Conservation (phyloP, 345 rosid species). For the Isatis tinctoria region DNA sequence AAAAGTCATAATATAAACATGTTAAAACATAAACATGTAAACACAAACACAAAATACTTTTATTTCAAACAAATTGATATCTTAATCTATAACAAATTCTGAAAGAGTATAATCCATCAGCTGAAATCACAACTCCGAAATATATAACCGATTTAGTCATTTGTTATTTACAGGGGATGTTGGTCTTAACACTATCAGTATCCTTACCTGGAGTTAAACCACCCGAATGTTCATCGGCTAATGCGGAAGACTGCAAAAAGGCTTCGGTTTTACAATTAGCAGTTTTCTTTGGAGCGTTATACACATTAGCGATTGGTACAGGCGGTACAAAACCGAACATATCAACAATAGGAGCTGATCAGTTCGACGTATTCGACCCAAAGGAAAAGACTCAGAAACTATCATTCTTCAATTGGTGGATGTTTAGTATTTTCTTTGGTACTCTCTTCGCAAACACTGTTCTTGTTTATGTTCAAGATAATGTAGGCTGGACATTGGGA, state of each 20-base stretch:
- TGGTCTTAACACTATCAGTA: constrained; percentile 57
- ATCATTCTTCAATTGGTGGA: constrained; percentile 98
- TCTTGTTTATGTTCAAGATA: constrained; percentile 81
- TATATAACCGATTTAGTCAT: background rate
- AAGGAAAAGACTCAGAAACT: constrained; percentile 67
- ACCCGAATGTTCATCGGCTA: constrained; percentile 40
- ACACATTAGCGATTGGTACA: constrained; percentile 63
- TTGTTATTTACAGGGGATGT: constrained; percentile 57
- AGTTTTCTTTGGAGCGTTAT: constrained; percentile 65
- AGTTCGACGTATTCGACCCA: constrained; percentile 74
- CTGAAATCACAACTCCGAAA: background rate
- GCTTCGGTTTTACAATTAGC: constrained; percentile 63
- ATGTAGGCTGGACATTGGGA: constrained; percentile 77
- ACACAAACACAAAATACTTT: background rate
- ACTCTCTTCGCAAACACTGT: constrained; percentile 73
- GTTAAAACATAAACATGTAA: background rate
- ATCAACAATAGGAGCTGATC: constrained; percentile 86
- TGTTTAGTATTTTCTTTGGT: constrained; percentile 86
- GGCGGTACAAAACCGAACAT: constrained; percentile 98
- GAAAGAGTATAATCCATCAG: background rate
- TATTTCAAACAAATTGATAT: background rate
- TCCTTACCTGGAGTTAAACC: constrained; percentile 61
- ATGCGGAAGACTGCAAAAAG: constrained; percentile 39
- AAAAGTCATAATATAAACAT: background rate
- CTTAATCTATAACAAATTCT: background rate